Base-by-base conservation (phyloP, 495 filamentous ascomycete species). In the Chaetomium cochliodes region DNA sequence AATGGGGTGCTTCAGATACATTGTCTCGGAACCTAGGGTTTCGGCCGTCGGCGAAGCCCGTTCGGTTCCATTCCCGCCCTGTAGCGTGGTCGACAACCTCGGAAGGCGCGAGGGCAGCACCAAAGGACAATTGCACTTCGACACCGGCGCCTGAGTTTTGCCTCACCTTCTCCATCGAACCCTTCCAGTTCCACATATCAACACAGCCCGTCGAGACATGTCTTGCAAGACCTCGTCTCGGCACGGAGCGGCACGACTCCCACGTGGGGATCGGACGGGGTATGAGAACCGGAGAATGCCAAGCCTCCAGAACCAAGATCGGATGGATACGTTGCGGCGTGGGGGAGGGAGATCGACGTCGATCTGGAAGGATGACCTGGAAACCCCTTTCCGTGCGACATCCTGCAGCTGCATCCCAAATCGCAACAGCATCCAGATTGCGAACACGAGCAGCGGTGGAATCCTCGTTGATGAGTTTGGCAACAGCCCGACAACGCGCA, bases 241-340 rank as follows among this genome's bases (percentile, higher is more conserved):
- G 53, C 30, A 39, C 25, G 26, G 33, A 33, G 28, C 26, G 51
- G 51, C 51, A 23, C 51, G 25, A 54, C 26, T 39, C 5, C 53
- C 53, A 56, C 39, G 56, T 58, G 56, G 56, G 56, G 23, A 49
- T 47, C 57, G 42, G 51, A 4, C 57, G 42, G 51, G 15, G 7
- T 26, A 54, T 18, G 51, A 30, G 51, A 12, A 18, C 37, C 20
- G 26, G 13, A 8, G 8, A 33, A 1, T 22, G 57, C 57, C 57
- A 60, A 60, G 57, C 13, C 25, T 6, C 33, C 7, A 20, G 41
- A 30, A 37, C 42, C 41, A 15, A 46, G 42, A 60, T 49, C 57
- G 57, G 41, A 47, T 46, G 57, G 41, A 47, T 46, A n/a, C 22
- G 37, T 41, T 39, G 55, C 55, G 23, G 39, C 39, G 23, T 18